These are phyloP conservation scores for Aspergillus viridinutans DNA, from an alignment of 2,329 filamentous ascomycete species.

Conservation along the genomic window DNA sequence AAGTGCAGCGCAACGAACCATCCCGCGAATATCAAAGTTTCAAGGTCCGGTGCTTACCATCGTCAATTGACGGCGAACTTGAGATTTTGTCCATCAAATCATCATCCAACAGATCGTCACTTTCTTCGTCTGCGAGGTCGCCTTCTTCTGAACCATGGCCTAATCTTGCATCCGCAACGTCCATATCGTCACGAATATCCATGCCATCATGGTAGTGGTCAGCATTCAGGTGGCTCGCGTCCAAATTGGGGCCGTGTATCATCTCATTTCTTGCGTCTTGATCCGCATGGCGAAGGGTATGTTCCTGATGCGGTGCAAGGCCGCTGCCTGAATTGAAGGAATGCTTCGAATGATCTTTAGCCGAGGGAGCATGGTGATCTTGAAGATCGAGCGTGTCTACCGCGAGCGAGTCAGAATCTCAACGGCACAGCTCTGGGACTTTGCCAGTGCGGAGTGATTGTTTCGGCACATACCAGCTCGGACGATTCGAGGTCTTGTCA, in stretches of 20 bases:
- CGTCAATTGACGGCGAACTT: slow-evolving; percentile 96
- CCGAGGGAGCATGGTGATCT: slow-evolving; percentile 74
- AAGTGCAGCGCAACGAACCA: not conserved
- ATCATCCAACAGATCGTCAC: slow-evolving; percentile 71
- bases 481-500: slow-evolving; percentile 44
- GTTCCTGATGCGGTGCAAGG: slow-evolving; percentile 77
- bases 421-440: not conserved
- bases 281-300: slow-evolving; percentile 74
- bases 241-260: slow-evolving; percentile 58
- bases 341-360: slow-evolving; percentile 70
- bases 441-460: not conserved
- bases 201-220: slow-evolving; percentile 29
- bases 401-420: slow-evolving; percentile 8
- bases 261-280: slow-evolving; percentile 73
- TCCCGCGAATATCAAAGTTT: not conserved
- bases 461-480: slow-evolving; percentile 38
- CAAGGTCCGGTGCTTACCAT: slow-evolving; percentile 57
- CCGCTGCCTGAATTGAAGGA: slow-evolving; percentile 48
- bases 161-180: slow-evolving; percentile 22
- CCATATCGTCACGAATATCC: slow-evolving; percentile 29
- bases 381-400: slow-evolving; percentile 94
- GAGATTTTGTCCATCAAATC: slow-evolving; percentile 99
- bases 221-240: slow-evolving; percentile 48
- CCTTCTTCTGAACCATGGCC: slow-evolving; percentile 37
- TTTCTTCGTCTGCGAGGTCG: slow-evolving; percentile 60